Evolutionary conservation across 768 basidiomycete genomes (phyloP).

Genomic region (Phaeolepiota aurea): DNA sequence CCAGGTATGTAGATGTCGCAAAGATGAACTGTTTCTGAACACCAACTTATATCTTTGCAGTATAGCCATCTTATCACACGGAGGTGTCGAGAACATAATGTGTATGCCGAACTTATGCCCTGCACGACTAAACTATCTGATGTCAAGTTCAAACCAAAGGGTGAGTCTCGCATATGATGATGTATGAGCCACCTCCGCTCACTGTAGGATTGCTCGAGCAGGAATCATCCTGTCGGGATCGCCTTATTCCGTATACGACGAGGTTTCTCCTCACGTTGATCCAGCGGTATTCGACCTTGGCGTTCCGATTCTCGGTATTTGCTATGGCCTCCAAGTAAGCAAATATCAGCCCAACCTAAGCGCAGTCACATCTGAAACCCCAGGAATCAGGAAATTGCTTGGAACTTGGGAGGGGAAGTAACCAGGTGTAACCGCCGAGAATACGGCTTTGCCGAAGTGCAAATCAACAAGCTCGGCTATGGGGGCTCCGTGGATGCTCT

Average conservation of each 20-base stretch:
- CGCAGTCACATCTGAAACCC: too few relatives aligned
- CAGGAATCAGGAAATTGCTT: constrained; percentile 76
- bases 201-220: too few relatives aligned
- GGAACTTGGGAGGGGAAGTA: constrained; percentile 78
- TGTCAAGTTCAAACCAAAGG: constrained; percentile 90
- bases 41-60: constrained; percentile 27
- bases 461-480: constrained; percentile 56
- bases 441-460: constrained; percentile 85
- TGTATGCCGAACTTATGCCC: constrained; percentile 96
- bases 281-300: constrained; percentile 82
- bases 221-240: constrained; percentile 97
- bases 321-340: constrained; percentile 88
- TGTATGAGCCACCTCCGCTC: too few relatives aligned
- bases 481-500: constrained; percentile 56
- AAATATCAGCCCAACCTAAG: not conserved
- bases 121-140: constrained; percentile 90
- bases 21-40: not conserved
- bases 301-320: constrained; percentile 92
- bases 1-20: constrained; percentile 76
- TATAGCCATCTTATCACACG: constrained; percentile 97
- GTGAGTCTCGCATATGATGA: too few relatives aligned
- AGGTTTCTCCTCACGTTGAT: constrained; percentile 89
- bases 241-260: constrained; percentile 95
- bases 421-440: constrained; percentile 86
- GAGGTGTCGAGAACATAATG: constrained; percentile 94